Conservation (phyloP, 148 eudicot genomes). For the Simmondsia chinensis region DNA sequence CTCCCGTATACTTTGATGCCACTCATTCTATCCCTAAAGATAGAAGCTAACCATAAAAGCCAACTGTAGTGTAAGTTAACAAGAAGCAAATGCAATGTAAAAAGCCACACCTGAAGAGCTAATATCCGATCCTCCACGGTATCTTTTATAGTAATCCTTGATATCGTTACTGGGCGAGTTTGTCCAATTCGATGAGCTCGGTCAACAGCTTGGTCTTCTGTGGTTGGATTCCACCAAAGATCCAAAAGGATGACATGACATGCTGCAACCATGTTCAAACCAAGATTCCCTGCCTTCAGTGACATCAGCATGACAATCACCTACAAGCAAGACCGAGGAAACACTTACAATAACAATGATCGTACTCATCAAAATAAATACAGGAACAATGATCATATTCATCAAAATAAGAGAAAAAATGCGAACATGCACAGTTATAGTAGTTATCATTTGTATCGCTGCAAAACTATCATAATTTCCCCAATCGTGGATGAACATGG, state of each 20-base stretch:
- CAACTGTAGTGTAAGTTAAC: background rate
- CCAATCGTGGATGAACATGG: too few relatives aligned
- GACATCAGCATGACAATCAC: slow-evolving; percentile 96
- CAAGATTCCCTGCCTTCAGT: slow-evolving; percentile 95
- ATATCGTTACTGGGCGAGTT: slow-evolving; percentile 90
- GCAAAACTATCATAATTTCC: too few relatives aligned
- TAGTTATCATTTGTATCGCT: too few relatives aligned
- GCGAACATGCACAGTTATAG: too few relatives aligned
- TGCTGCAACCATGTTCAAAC: slow-evolving; percentile 98
- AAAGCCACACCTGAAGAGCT: slow-evolving; percentile 69
- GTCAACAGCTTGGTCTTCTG: slow-evolving; percentile 98
- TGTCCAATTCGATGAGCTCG: slow-evolving; percentile 99
- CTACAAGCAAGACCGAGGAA: slow-evolving; percentile 28
- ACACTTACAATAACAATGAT: too few relatives aligned
- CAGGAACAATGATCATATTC: too few relatives aligned
- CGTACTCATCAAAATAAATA: too few relatives aligned
- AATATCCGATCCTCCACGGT: slow-evolving; percentile 96
- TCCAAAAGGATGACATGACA: slow-evolving; percentile 93
- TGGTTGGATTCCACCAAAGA: slow-evolving; percentile 99
- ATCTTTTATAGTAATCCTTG: slow-evolving; percentile 79
- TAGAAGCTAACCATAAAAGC: too few relatives aligned
- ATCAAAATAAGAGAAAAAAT: too few relatives aligned
- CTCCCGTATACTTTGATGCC: too few relatives aligned
- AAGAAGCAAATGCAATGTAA: background rate
- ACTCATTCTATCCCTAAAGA: too few relatives aligned